Evolutionary conservation across 2,329 filamentous ascomycete species (phyloP).

Genomic region (Fusarium nurragi): DNA sequence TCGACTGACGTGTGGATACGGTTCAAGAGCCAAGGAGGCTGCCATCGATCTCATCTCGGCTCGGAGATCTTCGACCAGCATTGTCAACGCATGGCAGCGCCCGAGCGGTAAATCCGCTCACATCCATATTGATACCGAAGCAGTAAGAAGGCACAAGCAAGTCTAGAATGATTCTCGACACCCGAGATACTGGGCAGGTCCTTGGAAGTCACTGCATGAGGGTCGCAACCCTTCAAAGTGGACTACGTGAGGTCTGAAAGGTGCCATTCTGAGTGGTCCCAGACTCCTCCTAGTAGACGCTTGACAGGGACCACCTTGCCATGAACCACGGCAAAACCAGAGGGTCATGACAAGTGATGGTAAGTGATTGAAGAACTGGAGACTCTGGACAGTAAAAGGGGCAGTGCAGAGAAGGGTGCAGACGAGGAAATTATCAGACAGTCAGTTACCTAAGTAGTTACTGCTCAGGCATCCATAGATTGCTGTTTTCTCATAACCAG

Average conservation of each 20-base stretch:
- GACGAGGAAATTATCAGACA: background rate
- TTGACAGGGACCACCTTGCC: constrained; percentile 22
- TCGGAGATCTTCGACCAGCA: constrained; percentile 24
- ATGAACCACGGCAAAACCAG: constrained; percentile 8
- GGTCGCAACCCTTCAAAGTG: constrained; percentile 6
- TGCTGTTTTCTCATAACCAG: background rate
- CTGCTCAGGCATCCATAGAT: background rate
- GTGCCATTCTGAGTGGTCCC: constrained; percentile 13
- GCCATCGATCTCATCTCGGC: constrained; percentile 17
- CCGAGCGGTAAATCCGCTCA: constrained; percentile 1
- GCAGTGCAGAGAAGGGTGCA: background rate
- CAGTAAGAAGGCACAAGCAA: background rate
- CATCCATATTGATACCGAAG: background rate
- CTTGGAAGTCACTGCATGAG: background rate
- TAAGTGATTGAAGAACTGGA: background rate
- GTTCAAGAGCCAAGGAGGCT: background rate
- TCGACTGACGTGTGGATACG: constrained; percentile 8
- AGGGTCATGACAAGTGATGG: background rate
- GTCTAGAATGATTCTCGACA: background rate
- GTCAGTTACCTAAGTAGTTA: background rate
- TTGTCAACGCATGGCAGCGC: constrained; percentile 5
- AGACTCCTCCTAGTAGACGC: background rate
- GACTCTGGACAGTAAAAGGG: background rate
- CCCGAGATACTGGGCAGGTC: background rate
- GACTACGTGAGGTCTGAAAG: constrained; percentile 7